Evolutionary conservation across 352 stramenopile species (phyloP).

Genomic region (Globisporangium canariense): DNA sequence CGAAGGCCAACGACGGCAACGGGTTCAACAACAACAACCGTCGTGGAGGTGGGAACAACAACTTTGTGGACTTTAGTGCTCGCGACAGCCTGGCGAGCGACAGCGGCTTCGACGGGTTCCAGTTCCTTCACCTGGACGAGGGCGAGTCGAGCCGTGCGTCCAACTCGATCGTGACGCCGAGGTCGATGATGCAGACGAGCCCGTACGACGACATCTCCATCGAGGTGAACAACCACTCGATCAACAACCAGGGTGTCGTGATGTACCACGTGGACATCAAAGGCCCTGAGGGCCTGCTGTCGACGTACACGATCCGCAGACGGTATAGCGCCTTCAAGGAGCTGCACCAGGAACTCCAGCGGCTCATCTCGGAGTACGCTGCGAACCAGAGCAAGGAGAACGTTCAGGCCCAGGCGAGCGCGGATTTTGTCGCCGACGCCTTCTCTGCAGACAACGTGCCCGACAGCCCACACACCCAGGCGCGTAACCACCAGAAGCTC

Average conservation of each 20-base stretch:
- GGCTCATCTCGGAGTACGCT: slow-evolving; percentile 42
- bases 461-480: slow-evolving; percentile 28
- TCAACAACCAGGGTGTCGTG: slow-evolving; percentile 55
- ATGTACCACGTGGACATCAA: slow-evolving; percentile 90
- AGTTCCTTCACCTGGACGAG: slow-evolving; percentile 50
- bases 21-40: slow-evolving; percentile 19
- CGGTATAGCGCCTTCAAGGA: slow-evolving; percentile 82
- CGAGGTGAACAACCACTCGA: slow-evolving; percentile 50
- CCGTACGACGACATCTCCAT: slow-evolving; percentile 66
- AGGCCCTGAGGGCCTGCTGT: slow-evolving; percentile 64
- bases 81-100: slow-evolving; percentile 63
- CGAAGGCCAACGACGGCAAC: slow-evolving; percentile 20
- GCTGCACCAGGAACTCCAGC: slow-evolving; percentile 61
- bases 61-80: slow-evolving; percentile 20
- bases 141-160: slow-evolving; percentile 20
- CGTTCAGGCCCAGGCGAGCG: background rate
- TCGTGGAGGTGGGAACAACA: slow-evolving; percentile 16
- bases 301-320: slow-evolving; percentile 82
- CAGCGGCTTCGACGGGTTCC: slow-evolving; percentile 53
- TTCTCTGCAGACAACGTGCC: slow-evolving; percentile 21
- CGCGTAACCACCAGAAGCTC: slow-evolving; percentile 19
- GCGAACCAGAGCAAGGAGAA: slow-evolving; percentile 1
- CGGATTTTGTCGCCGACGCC: slow-evolving; percentile 15
- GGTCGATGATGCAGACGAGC: slow-evolving; percentile 28
- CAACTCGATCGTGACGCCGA: slow-evolving; percentile 27